A percentile compares a stretch with the other conserved stretches of the same genome.
Conservation (phyloP, 2,329 filamentous ascomycete genomes). For the Pezicula radicicola region DNA sequence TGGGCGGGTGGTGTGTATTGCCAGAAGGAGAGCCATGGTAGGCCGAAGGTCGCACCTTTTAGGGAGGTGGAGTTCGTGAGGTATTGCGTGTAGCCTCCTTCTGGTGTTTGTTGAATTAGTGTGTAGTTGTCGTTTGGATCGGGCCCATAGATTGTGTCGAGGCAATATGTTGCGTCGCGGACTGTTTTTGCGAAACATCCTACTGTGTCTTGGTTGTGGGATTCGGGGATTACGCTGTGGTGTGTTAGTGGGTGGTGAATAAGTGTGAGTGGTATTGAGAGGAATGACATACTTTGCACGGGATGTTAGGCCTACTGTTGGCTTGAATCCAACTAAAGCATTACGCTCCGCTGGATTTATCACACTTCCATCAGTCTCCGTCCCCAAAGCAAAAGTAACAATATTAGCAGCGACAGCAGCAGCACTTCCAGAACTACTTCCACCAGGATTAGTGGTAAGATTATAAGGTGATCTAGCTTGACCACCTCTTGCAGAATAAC, state of each 20-base stretch:
- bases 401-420: constrained; percentile 62
- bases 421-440: constrained; percentile 65
- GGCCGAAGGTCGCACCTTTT: constrained; percentile 61
- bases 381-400: constrained; percentile 64
- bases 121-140: constrained; percentile 67
- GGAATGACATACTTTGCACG: constrained; percentile 38
- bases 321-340: constrained; percentile 70
- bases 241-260: constrained; percentile 40
- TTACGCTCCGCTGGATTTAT: constrained; percentile 71
- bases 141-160: constrained; percentile 66
- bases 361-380: constrained; percentile 71
- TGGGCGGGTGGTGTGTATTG: constrained; percentile 54
- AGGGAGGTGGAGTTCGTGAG: constrained; percentile 52
- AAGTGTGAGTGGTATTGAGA: neutral
- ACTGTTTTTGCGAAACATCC: constrained; percentile 67
- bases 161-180: constrained; percentile 61
- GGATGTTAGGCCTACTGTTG: constrained; percentile 71
- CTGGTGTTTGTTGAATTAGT: constrained; percentile 50
- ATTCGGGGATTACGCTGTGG: constrained; percentile 61
- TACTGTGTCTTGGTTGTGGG: constrained; percentile 65
- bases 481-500: constrained; percentile 62
- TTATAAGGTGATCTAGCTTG: constrained; percentile 67
- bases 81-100: constrained; percentile 51
- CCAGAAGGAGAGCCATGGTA: constrained; percentile 75
- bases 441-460: constrained; percentile 64